These are phyloP conservation scores for Cyclotella cryptica DNA, from an alignment of 108 stramenopile species.

Conservation along the genomic window DNA sequence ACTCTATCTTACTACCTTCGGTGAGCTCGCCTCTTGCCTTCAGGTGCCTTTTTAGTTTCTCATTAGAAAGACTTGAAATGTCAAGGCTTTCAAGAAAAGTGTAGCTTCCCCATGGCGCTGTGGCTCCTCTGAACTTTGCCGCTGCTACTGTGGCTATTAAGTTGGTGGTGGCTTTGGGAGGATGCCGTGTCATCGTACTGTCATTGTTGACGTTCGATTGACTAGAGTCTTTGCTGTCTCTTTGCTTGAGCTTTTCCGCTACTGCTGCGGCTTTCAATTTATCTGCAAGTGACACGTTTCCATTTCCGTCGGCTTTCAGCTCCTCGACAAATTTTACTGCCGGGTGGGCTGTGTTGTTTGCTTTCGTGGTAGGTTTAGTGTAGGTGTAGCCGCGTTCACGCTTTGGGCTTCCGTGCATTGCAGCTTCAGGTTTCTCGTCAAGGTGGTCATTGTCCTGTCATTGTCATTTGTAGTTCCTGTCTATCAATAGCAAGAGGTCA, in stretches of 20 bases:
- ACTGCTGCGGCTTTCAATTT: conserved; percentile 9
- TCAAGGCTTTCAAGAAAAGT: conserved; percentile 26
- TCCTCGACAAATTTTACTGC: too few species aligned
- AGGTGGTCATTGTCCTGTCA: too few species aligned
- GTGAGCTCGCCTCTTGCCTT: conserved; percentile 63
- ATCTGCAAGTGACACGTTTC: background rate
- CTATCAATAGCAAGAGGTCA: too few species aligned
- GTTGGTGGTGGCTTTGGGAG: conserved; percentile 1
- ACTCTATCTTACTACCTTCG: conserved; percentile 60
- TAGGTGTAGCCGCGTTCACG: too few species aligned
- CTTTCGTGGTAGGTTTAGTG: too few species aligned
- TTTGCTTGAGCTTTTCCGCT: background rate
- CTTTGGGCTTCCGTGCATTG: too few species aligned
- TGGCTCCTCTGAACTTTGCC: conserved; percentile 3
- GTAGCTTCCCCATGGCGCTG: conserved; percentile 25
- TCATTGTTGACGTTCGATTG: too few species aligned
- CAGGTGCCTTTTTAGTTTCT: conserved; percentile 43
- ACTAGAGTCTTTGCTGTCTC: background rate
- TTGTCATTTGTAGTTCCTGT: too few species aligned
- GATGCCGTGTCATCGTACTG: background rate
- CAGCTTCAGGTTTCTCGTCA: too few species aligned
- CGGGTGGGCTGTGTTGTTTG: too few species aligned
- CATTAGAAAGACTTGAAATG: conserved; percentile 39
- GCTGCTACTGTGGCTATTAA: conserved; percentile 15
- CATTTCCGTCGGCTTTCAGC: too few species aligned